Percentiles rank a stretch among this genome's conserved stretches.
Conservation (phyloP, 495 filamentous ascomycete genomes). For the Staphylotrichum longicolle region DNA sequence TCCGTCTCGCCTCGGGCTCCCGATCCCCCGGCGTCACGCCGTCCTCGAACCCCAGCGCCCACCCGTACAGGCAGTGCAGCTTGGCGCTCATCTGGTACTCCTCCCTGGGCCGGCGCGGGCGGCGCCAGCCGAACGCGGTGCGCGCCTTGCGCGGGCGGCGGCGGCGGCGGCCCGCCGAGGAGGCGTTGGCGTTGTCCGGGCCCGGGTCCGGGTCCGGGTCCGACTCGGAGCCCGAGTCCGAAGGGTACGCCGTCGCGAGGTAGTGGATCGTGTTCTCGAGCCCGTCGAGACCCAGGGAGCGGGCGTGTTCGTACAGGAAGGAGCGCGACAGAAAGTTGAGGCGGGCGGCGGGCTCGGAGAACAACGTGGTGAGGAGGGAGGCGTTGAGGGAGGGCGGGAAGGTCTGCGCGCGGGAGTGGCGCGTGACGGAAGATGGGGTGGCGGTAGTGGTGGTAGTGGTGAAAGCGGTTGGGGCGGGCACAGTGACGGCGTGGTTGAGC, state of each 20-base stretch:
- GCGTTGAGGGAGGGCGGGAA: constrained; percentile 46
- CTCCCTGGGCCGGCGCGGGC: not conserved
- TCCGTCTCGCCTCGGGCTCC: too few relatives aligned
- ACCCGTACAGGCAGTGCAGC: constrained; percentile 60
- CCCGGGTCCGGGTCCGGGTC: not conserved
- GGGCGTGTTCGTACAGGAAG: constrained; percentile 51
- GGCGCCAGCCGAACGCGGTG: not conserved
- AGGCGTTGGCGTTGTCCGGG: not conserved
- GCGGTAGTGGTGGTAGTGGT: constrained; percentile 17
- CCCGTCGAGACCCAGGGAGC: not conserved
- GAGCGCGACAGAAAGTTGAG: constrained; percentile 51
- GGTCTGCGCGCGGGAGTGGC: constrained; percentile 23
- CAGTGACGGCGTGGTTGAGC: constrained; percentile 36
- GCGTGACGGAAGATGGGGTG: not conserved
- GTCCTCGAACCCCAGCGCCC: constrained; percentile 27
- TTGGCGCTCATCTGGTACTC: constrained; percentile 59
- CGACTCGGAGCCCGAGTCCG: not conserved
- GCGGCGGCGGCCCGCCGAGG: not conserved
- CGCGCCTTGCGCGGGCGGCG: not conserved
- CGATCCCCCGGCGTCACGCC: constrained; percentile 16
- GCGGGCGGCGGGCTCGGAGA: constrained; percentile 38
- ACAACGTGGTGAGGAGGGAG: constrained; percentile 46
- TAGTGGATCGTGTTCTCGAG: not conserved
- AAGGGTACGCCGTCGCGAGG: not conserved
- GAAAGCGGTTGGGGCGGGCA: constrained; percentile 24